A percentile compares a stretch with the other conserved stretches of the same genome.
phyloP scores from a whole-genome alignment of 208 protist species.

The Trypanosoma rangeli region DNA sequence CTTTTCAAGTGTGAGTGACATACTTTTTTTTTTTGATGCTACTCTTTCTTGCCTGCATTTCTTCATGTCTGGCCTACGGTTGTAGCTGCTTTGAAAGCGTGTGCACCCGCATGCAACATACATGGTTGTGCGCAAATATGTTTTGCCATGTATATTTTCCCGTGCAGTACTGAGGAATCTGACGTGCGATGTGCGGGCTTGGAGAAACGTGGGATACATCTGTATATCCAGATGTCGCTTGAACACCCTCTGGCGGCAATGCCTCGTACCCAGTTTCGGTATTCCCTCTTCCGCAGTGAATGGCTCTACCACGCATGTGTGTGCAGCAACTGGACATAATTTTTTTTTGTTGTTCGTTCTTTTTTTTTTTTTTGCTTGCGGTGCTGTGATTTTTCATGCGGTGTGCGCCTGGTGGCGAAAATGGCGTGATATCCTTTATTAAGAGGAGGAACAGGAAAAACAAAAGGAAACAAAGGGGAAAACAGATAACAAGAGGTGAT shows the following conservation, averaged over 20 bases:
- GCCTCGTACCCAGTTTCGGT: neutral
- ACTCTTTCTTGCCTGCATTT: too few relatives aligned
- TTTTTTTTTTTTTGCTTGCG: constrained; percentile 7
- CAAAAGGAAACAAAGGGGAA: neutral
- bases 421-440: neutral
- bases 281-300: neutral
- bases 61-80: too few relatives aligned
- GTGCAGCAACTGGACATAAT: neutral
- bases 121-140: too few relatives aligned
- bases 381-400: neutral
- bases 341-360: constrained; percentile 17
- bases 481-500: neutral
- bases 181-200: too few relatives aligned
- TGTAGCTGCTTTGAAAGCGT: too few relatives aligned
- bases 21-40: too few relatives aligned
- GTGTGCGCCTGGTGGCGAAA: neutral
- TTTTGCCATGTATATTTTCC: too few relatives aligned
- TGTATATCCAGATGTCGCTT: too few relatives aligned
- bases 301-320: neutral
- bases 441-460: neutral
- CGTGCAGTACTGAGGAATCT: too few relatives aligned
- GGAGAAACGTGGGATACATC: neutral
- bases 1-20: too few relatives aligned
- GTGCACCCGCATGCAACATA: too few relatives aligned
- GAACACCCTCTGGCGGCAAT: neutral